These are phyloP conservation scores for Coemansia biformis DNA, from an alignment of 192 early-diverging fungal species.

Conservation along the genomic window DNA sequence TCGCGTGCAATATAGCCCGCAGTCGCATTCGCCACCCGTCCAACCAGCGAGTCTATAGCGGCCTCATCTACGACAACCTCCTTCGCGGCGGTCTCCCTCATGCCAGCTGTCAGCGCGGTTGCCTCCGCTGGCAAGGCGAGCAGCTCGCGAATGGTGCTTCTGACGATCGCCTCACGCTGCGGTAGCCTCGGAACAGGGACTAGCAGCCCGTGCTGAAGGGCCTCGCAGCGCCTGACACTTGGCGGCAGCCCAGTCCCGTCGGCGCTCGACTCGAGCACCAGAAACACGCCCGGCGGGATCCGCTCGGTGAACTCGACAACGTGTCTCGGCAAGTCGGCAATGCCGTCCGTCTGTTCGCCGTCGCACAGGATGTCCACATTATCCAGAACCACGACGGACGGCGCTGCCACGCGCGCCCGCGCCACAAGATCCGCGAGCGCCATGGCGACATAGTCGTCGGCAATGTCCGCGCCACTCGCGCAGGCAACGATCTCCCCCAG, in stretches of 20 bases:
- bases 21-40: slow-evolving; percentile 29
- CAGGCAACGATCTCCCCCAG: slow-evolving; percentile 21
- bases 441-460: slow-evolving; percentile 25
- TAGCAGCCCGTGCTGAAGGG: slow-evolving; percentile 15
- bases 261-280: slow-evolving; percentile 30
- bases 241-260: slow-evolving; percentile 19
- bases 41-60: no score
- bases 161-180: slow-evolving; percentile 23
- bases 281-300: slow-evolving; percentile 20
- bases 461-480: slow-evolving; percentile 27
- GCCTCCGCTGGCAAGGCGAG: no score
- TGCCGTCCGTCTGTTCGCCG: slow-evolving; percentile 15
- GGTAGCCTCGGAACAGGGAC: slow-evolving; percentile 16
- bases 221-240: slow-evolving; percentile 10
- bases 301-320: slow-evolving; percentile 22
- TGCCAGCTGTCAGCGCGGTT: no score
- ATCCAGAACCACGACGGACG: slow-evolving; percentile 27
- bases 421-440: slow-evolving; percentile 18
- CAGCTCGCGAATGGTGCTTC: background rate
- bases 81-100: no score
- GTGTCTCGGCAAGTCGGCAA: slow-evolving; percentile 3
- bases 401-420: slow-evolving; percentile 15
- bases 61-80: no score
- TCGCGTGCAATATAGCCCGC: slow-evolving; percentile 48
- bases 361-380: slow-evolving; percentile 22